Conservation (phyloP, 2,329 filamentous ascomycete genomes). For the Fonsecaea nubica region DNA sequence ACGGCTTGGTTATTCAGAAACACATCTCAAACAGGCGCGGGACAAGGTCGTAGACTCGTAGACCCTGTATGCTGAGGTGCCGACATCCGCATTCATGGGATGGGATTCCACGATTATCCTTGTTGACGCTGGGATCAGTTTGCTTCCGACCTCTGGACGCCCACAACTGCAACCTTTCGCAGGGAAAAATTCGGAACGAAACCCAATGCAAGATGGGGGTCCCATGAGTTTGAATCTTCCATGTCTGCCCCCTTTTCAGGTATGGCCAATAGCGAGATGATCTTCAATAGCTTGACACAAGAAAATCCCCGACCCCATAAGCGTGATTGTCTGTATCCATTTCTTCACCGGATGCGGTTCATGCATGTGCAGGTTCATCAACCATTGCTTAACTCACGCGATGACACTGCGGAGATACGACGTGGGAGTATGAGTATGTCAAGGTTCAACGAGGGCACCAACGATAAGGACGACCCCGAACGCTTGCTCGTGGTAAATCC, state of each 20-base stretch:
- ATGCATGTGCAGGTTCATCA: conserved; percentile 15
- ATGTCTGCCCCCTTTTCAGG: conserved; percentile 24
- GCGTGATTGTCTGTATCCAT: conserved; percentile 27
- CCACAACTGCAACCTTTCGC: conserved; percentile 19
- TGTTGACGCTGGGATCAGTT: conserved; percentile 16
- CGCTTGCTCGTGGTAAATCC: conserved; percentile 5
- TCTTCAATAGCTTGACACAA: conserved; percentile 26
- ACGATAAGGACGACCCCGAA: background rate
- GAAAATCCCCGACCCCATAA: conserved; percentile 24
- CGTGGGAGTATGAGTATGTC: conserved; percentile 1
- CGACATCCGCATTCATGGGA: background rate
- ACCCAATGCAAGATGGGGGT: conserved; percentile 19
- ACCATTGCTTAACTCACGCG: background rate
- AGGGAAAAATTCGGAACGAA: conserved; percentile 22
- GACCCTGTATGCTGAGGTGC: conserved; percentile 15
- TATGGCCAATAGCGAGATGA: conserved; percentile 24
- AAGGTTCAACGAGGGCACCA: background rate
- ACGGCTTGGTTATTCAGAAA: conserved; percentile 34
- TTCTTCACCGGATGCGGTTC: conserved; percentile 1
- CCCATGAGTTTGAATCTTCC: conserved; percentile 11
- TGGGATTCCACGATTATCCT: background rate
- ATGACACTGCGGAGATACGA: conserved; percentile 19
- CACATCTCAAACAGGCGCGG: conserved; percentile 40
- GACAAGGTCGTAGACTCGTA: conserved; percentile 16
- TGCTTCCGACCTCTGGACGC: conserved; percentile 4